Conservation (phyloP, 2,329 filamentous ascomycete genomes). For the Aurifilum marmelostoma region DNA sequence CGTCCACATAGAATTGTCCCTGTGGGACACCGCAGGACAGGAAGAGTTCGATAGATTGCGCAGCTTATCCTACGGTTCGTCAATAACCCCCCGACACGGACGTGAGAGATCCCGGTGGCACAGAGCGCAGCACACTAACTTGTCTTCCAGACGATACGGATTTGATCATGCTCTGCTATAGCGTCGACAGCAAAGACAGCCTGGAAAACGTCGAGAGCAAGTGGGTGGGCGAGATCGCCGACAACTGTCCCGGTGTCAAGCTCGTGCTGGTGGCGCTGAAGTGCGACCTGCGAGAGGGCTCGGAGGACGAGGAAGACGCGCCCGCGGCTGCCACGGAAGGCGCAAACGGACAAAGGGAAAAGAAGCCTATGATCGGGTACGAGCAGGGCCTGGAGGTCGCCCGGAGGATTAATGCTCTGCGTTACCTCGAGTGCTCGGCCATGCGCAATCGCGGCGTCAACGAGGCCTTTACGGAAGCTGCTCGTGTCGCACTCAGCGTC, state of each 20-base stretch:
- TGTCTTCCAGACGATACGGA: conserved; percentile 74
- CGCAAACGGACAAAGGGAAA: conserved; percentile 48
- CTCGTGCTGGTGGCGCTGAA: conserved; percentile 95
- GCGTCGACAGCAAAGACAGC: conserved; percentile 92
- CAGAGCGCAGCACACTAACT: conserved; percentile 20
- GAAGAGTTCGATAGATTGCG: conserved; percentile 98
- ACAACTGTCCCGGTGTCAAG: conserved; percentile 95
- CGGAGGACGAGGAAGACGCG: conserved; percentile 69
- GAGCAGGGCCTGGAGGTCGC: conserved; percentile 90
- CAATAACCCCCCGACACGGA: neutral
- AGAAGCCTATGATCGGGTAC: conserved; percentile 81
- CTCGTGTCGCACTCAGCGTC: conserved; percentile 83
- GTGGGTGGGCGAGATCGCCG: conserved; percentile 96
- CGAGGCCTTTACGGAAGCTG: conserved; percentile 97
- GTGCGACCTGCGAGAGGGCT: conserved; percentile 87
- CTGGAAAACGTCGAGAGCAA: conserved; percentile 98
- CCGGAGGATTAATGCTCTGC: conserved; percentile 85
- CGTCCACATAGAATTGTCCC: conserved; percentile 92
- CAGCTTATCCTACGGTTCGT: conserved; percentile 84
- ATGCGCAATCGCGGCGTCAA: conserved; percentile 98
- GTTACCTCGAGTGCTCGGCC: conserved; percentile 97
- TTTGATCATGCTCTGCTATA: conserved; percentile 98
- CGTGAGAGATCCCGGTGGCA: neutral
- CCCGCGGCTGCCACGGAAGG: conserved; percentile 45
- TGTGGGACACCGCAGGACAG: conserved; percentile 98